phyloP scores from a whole-genome alignment of 2,329 filamentous ascomycete genomes.

The Trichoderma brevicompactum region DNA sequence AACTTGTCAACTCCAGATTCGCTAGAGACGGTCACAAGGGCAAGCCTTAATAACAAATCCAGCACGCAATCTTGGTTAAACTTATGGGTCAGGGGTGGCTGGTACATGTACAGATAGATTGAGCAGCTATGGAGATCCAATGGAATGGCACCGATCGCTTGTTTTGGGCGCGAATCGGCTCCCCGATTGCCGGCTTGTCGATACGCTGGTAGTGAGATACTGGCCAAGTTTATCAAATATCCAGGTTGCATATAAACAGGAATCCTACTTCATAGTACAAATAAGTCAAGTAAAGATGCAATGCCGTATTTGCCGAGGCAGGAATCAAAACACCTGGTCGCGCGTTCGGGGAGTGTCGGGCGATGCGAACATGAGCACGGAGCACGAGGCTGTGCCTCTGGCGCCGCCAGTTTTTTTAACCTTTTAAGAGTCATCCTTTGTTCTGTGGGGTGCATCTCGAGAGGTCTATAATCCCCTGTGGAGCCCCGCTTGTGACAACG shows the following conservation, averaged over 20 bases:
- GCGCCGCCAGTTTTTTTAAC: constrained; percentile 2
- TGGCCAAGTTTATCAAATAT: neutral
- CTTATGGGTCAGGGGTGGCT: neutral
- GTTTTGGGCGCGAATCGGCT: neutral
- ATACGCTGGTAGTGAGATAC: neutral
- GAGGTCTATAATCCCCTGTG: neutral
- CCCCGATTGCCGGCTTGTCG: neutral
- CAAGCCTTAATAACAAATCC: constrained; percentile 3
- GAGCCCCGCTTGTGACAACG: neutral
- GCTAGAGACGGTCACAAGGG: constrained; percentile 13
- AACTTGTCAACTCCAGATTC: constrained; percentile 20
- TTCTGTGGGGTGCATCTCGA: constrained; percentile 12
- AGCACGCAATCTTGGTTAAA: neutral
- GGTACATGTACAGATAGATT: neutral
- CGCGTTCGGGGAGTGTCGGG: constrained; percentile 21
- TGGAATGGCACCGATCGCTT: neutral
- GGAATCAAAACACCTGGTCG: too few species aligned
- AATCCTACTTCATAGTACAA: too few species aligned
- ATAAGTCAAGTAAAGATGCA: neutral
- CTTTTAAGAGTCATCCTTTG: constrained; percentile 8
- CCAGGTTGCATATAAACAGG: neutral
- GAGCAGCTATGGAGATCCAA: neutral
- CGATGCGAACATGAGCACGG: neutral
- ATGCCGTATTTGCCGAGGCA: too few species aligned
- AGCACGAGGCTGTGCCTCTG: constrained; percentile 12